phyloP scores from a whole-genome alignment of 2,329 filamentous ascomycete genomes.

The Sporothrix euskadiensis region DNA sequence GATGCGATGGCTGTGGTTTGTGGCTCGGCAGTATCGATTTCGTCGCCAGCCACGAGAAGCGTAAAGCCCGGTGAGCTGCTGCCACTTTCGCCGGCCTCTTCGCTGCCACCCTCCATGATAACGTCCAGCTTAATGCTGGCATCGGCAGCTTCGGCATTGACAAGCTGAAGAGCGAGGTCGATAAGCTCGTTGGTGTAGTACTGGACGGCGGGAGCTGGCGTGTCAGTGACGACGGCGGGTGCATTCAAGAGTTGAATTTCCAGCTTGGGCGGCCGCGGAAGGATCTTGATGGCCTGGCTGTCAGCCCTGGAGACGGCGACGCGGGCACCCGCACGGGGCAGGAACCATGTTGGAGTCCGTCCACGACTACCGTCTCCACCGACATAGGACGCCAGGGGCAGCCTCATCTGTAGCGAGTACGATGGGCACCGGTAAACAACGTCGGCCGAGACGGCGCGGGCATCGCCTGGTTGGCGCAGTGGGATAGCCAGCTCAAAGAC shows the following conservation, averaged over 20 bases:
- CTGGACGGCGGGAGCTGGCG: constrained; percentile 43
- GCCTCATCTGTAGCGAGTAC: constrained; percentile 68
- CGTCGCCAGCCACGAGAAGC: constrained; percentile 38
- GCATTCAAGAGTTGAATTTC: constrained; percentile 59
- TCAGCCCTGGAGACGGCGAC: constrained; percentile 52
- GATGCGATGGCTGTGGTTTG: background rate
- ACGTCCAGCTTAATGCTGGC: constrained; percentile 71
- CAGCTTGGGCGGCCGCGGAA: constrained; percentile 90
- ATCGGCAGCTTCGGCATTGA: constrained; percentile 81
- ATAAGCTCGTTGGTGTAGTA: constrained; percentile 86
- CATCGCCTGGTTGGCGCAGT: constrained; percentile 79
- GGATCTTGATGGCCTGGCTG: constrained; percentile 64
- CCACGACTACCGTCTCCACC: constrained; percentile 29
- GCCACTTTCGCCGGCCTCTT: constrained; percentile 6
- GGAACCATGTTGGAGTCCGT: constrained; percentile 51
- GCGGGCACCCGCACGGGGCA: constrained; percentile 43
- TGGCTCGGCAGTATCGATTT: constrained; percentile 31
- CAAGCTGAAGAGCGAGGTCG: constrained; percentile 65
- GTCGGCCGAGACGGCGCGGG: constrained; percentile 63
- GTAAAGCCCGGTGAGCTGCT: constrained; percentile 47
- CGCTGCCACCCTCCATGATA: constrained; percentile 58
- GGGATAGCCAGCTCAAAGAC: constrained; percentile 72
- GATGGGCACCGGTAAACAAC: constrained; percentile 63
- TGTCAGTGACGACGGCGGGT: background rate
- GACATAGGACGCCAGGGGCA: constrained; percentile 51